Percentiles rank a stretch among this genome's conserved stretches.
These are phyloP conservation scores for Nicotiana undulata DNA, from an alignment of 257 asterid species.

Conservation along the genomic window DNA sequence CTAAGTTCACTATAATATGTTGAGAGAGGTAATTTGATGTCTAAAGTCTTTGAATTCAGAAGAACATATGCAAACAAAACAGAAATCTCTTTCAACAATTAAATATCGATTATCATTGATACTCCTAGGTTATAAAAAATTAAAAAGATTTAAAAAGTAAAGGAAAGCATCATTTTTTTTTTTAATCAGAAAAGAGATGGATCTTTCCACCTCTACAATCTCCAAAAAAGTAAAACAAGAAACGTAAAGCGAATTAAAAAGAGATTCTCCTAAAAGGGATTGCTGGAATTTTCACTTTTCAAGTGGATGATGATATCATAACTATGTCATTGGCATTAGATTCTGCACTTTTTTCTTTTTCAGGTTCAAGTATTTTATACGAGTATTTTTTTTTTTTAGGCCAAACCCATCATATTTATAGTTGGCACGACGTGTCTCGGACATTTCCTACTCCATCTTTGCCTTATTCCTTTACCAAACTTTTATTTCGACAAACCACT, in stretches of 20 bases:
- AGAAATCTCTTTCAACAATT: not conserved
- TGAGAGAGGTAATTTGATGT: not conserved
- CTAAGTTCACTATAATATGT: not conserved
- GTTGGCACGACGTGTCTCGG: not conserved
- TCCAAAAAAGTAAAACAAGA: not conserved
- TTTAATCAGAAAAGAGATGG: not conserved
- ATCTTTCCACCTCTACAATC: not conserved
- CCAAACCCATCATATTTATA: not conserved
- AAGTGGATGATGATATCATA: slow-evolving; percentile 8
- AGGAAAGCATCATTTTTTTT: not conserved
- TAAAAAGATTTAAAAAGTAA: not conserved
- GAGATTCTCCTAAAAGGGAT: not conserved
- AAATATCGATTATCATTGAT: not conserved
- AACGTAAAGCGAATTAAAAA: not conserved
- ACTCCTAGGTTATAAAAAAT: not conserved
- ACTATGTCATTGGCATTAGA: not conserved
- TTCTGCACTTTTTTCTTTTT: not conserved
- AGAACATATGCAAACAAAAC: not conserved
- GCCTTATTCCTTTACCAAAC: not conserved
- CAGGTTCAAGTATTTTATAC: not conserved
- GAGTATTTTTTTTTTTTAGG: not conserved
- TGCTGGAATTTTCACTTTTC: not conserved
- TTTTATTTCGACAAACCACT: not conserved
- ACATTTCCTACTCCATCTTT: not conserved
- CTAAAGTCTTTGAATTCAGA: not conserved